Percentiles rank a stretch among this genome's conserved stretches.
Conservation (phyloP, 2,329 filamentous ascomycete genomes). For the Diplodia sapinea region DNA sequence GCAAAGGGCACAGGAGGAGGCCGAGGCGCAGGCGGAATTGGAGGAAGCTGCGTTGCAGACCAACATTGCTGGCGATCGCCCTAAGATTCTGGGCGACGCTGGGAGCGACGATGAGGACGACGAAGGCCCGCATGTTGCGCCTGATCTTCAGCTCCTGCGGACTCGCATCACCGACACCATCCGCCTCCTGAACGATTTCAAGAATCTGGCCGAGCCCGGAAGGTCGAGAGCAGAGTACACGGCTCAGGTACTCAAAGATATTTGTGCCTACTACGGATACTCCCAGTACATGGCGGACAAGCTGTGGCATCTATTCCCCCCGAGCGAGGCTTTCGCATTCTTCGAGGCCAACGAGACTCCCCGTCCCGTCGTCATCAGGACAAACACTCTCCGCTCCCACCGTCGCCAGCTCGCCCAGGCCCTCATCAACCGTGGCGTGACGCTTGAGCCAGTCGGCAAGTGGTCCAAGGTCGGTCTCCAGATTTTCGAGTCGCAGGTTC, state of each 20-base stretch:
- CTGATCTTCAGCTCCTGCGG: constrained; percentile 87
- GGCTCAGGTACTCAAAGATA: constrained; percentile 82
- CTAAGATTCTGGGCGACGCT: constrained; percentile 67
- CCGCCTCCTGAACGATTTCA: constrained; percentile 86
- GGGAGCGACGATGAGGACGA: constrained; percentile 67
- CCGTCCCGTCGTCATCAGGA: constrained; percentile 92
- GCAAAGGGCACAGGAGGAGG: constrained; percentile 76
- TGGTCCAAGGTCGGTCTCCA: constrained; percentile 98
- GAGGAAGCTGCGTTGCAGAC: constrained; percentile 87
- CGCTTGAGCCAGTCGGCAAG: constrained; percentile 94
- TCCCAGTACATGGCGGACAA: constrained; percentile 94
- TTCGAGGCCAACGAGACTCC: constrained; percentile 98
- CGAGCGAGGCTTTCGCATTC: constrained; percentile 94
- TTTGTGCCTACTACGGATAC: constrained; percentile 97
- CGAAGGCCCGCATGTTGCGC: constrained; percentile 69
- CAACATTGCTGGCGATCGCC: constrained; percentile 82
- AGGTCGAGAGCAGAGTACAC: constrained; percentile 89
- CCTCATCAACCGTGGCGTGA: constrained; percentile 94
- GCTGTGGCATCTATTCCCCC: constrained; percentile 88
- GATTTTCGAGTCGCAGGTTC: constrained; percentile 87
- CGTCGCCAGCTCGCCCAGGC: constrained; percentile 84
- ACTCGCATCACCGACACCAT: constrained; percentile 92
- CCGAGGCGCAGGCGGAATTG: constrained; percentile 83
- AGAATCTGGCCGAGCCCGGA: constrained; percentile 77
- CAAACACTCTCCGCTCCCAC: constrained; percentile 86